A percentile compares a stretch with the other conserved stretches of the same genome.
Conservation (phyloP, 129 eudicot genomes). For the Apium graveolens region DNA sequence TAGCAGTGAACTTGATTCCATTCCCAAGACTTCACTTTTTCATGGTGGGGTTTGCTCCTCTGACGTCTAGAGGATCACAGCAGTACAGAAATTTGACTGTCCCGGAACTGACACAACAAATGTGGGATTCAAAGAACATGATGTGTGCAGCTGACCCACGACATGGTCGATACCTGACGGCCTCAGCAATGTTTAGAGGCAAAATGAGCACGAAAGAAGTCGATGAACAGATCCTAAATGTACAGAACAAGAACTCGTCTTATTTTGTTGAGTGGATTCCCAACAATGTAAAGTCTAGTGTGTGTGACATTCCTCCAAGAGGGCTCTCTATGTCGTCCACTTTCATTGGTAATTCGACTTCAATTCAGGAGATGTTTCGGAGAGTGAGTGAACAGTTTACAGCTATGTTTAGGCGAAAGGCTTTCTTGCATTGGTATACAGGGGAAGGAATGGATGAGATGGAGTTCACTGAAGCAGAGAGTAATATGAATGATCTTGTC, state of each 20-base stretch:
- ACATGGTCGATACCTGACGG: constrained; percentile 18
- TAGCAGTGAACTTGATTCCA: constrained; percentile 23
- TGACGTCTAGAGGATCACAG: constrained; percentile 19
- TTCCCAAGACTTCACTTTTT: constrained; percentile 30
- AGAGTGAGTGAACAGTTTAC: constrained; percentile 20
- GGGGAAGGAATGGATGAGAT: constrained; percentile 23
- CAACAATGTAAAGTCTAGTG: constrained; percentile 20
- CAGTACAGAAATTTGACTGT: constrained; percentile 16
- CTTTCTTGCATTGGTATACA: constrained; percentile 23
- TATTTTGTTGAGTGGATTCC: constrained; percentile 24
- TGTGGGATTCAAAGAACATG: constrained; percentile 25
- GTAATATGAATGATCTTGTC: constrained; percentile 24
- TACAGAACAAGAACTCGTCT: constrained; percentile 21
- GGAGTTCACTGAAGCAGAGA: constrained; percentile 22
- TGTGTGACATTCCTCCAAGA: constrained; percentile 22
- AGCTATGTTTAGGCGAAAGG: constrained; percentile 20
- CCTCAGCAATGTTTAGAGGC: constrained; percentile 20
- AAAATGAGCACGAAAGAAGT: constrained; percentile 25
- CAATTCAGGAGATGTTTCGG: constrained; percentile 20
- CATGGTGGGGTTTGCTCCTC: constrained; percentile 25
- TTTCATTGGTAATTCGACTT: constrained; percentile 19
- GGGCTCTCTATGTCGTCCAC: constrained; percentile 20
- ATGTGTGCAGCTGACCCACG: constrained; percentile 23
- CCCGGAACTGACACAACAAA: constrained; percentile 21
- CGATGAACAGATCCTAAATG: constrained; percentile 18